These are phyloP conservation scores for Phalaenopsis aphrodite DNA, from an alignment of 106 monocot genomes.

Conservation along the genomic window DNA sequence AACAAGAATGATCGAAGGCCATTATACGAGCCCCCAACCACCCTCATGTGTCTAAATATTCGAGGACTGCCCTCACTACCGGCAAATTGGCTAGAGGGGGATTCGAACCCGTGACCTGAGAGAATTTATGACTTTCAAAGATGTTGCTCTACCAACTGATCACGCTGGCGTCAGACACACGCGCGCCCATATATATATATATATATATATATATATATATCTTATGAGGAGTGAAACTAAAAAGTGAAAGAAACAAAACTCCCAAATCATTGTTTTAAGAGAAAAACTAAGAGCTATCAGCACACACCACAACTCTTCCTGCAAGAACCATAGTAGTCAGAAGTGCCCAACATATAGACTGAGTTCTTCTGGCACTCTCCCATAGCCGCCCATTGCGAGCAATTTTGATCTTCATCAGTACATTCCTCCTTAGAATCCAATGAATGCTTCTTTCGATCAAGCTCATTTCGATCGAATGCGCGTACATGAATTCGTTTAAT, in stretches of 20 bases:
- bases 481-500: conserved; percentile 45
- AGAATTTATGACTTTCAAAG: too few species aligned
- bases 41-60: too few species aligned
- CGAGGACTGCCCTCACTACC: too few species aligned
- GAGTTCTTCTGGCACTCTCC: conserved; percentile 68
- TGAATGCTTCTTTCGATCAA: neutral
- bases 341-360: conserved; percentile 56
- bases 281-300: conserved; percentile 7
- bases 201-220: too few species aligned
- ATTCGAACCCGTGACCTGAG: too few species aligned
- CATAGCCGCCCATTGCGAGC: conserved; percentile 47
- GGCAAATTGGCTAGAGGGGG: too few species aligned
- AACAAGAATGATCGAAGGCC: too few species aligned
- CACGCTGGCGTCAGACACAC: too few species aligned
- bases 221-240: neutral
- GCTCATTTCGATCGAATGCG: neutral
- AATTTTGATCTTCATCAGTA: conserved; percentile 61
- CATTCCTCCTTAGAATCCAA: conserved; percentile 23
- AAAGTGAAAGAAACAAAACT: neutral
- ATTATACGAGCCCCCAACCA: too few species aligned
- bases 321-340: conserved; percentile 74
- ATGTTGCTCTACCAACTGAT: too few species aligned
- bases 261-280: neutral
- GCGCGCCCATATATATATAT: too few species aligned
- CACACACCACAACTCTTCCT: conserved; percentile 71